Evolutionary conservation across 768 basidiomycete species (phyloP), one percentile per base, ranked within the genome.

Genomic region (Clitopilus passeckerianus): DNA sequence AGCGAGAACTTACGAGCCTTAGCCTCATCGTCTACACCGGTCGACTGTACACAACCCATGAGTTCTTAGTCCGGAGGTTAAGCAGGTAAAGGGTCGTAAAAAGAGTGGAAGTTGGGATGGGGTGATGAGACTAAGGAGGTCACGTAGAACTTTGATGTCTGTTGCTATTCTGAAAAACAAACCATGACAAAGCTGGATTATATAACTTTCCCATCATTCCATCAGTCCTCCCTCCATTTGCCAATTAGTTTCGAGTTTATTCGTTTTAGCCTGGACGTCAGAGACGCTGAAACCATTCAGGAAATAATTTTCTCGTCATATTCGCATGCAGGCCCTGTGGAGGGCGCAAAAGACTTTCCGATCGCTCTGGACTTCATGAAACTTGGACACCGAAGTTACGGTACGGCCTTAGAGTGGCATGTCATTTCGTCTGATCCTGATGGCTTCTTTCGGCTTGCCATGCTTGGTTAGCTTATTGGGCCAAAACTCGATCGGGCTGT

Each of bases 41-140:
- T 75, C 54, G 86, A 87, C 72, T 88, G 86, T 8, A 85, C 85
- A 65, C 89, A 91, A 75, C 89, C 89, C 89, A 91, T 90, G 66
- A 64, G 67, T 56, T 8, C 5, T 56, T 44, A 16, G 56, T n/a
- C 8, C 12, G 58, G 55, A 16, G 35, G 53, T 2, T 27, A 3
- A 43, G 24, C n/a, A 41, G 24, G 41, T 18, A 34, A 35, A 44
- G 37, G 24, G 56, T 37, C 34, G 56, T 34, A 34, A 53, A 52
- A 23, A 53, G 41, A 37, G 61, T 46, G 16, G 58, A 62, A 59
- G 55, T 43, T 52, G 58, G 30, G 58, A 55, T 59, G 54, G 53
- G 24, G 58, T 54, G 58, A 41, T 41, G 37, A 41, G 37, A 41
- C 37, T 41, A 41, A 57, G 57, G 34, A 58, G 43, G 60, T 34